A percentile compares a stretch with the other conserved stretches of the same genome.
phyloP scores from a whole-genome alignment of 805 yeast species.

The Candida vaughaniae region DNA sequence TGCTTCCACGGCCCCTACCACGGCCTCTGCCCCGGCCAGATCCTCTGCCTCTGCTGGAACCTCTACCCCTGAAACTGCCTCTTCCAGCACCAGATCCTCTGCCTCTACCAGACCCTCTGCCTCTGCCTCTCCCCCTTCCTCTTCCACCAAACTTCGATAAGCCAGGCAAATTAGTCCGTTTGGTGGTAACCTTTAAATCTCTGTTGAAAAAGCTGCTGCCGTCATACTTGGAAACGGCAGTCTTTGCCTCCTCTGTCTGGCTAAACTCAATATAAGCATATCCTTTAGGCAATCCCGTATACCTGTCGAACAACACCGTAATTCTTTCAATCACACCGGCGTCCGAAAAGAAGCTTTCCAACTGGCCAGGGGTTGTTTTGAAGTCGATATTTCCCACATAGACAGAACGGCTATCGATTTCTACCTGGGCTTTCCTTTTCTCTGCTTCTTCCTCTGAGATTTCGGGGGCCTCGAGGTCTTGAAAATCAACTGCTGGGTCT shows the following conservation, averaged over 20 bases:
- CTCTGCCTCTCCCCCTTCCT: constrained; percentile 32
- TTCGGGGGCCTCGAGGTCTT: neutral
- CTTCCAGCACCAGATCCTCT: constrained; percentile 20
- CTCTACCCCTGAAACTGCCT: constrained; percentile 16
- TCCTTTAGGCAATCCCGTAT: constrained; percentile 51
- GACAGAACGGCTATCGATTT: constrained; percentile 51
- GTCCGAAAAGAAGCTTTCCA: constrained; percentile 46
- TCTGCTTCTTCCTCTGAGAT: constrained; percentile 25
- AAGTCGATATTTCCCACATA: constrained; percentile 53
- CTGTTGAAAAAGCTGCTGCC: constrained; percentile 47
- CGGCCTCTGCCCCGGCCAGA: constrained; percentile 6
- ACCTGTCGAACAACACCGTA: constrained; percentile 48
- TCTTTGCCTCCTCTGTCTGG: constrained; percentile 35
- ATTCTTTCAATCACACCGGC: constrained; percentile 51
- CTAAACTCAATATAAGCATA: constrained; percentile 65
- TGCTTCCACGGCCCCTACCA: constrained; percentile 2
- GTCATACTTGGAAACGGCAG: constrained; percentile 45
- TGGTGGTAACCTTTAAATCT: constrained; percentile 45
- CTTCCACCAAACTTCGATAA: constrained; percentile 29
- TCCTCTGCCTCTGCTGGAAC: constrained; percentile 10
- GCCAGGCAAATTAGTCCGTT: constrained; percentile 57
- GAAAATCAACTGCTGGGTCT: no score
- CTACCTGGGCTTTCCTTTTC: constrained; percentile 43
- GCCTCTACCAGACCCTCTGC: constrained; percentile 34
- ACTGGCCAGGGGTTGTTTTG: constrained; percentile 48